Evolutionary conservation across 1,284 basidiomycete genomes (phyloP), one percentile per base, ranked within the genome.

Genomic region (Fomitopsis pinicola): DNA sequence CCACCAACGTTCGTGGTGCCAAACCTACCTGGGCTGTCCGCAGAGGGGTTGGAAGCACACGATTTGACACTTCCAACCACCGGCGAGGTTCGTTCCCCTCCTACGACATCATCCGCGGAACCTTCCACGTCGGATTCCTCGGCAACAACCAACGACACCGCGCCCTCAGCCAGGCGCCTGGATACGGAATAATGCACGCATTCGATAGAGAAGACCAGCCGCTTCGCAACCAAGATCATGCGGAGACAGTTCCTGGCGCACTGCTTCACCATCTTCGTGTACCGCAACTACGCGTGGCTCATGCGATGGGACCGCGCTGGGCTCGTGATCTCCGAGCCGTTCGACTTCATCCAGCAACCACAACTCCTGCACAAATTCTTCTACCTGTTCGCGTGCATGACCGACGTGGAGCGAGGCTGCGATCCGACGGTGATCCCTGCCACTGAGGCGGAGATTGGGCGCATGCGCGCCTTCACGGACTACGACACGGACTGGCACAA

Each of bases 301-400:
- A 26, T 67, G 7, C 64, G 58, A 26, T 66, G 64, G 63, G 67
- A 68, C 52, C 61, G 58, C 35, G 60, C 63, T 22, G 66, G 64
- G 1, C 58, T 59, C 42, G 60, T 66, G 17, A 59, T 63, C 30
- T 57, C 63, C 3, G 42, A 58, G 42, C 46, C 38, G 14, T 65
- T 68, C 59, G 36, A 66, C 58, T 64, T 62, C 57, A 44, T 55
- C 35, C 33, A 55, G 14, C 12, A 61, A 6, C 62, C 63, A 12
- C n/a, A 38, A 3, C 12, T 57, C 10, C 58, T 68, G 7, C 42
- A 42, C 22, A 50, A 57, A 19, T 64, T 67, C 57, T 38, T 68
- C 17, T 63, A 60, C 59, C 60, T 63, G 5, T 66, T 57, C 36
- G 59, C 59, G 12, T 35, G 63, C 22, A 57, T 64, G 55, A 36